Conservation (phyloP, 352 stramenopile species). For the Plasmopara halstedii region DNA sequence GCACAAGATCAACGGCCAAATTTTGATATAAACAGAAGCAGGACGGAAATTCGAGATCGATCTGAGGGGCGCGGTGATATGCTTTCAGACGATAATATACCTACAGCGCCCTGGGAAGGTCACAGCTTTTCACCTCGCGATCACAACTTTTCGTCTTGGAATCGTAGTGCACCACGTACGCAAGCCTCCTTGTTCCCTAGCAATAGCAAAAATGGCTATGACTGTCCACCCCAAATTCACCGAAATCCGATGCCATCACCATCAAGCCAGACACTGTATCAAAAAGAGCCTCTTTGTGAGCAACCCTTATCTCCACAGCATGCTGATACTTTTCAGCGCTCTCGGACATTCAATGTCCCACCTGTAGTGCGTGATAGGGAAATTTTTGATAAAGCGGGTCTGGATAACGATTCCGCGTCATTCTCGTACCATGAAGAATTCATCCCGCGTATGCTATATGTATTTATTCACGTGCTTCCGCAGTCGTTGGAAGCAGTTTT, state of each 20-base stretch:
- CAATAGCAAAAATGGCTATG: constrained; percentile 4
- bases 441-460: constrained; percentile 35
- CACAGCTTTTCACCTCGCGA: constrained; percentile 10
- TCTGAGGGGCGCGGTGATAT: constrained; percentile 1
- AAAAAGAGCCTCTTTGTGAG: constrained; percentile 8
- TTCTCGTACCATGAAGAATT: constrained; percentile 55
- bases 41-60: constrained; percentile 10
- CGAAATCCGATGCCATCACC: constrained; percentile 16
- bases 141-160: constrained; percentile 10
- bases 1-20: constrained; percentile 1
- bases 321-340: constrained; percentile 8
- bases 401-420: constrained; percentile 21
- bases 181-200: constrained; percentile 9
- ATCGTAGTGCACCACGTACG: constrained; percentile 5
- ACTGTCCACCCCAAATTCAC: constrained; percentile 15
- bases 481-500: constrained; percentile 35
- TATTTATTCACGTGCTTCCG: constrained; percentile 52
- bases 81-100: constrained; percentile 1
- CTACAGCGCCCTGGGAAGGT: constrained; percentile 8
- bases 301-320: constrained; percentile 1
- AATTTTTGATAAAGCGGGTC: no score
- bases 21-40: constrained; percentile 4
- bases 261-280: constrained; percentile 6
- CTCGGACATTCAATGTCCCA: constrained; percentile 6
- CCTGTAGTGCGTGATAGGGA: not conserved